Evolutionary conservation across 208 protist species (phyloP), one percentile per base, ranked within the genome.

Genomic region (Leptomonas seymouri): DNA sequence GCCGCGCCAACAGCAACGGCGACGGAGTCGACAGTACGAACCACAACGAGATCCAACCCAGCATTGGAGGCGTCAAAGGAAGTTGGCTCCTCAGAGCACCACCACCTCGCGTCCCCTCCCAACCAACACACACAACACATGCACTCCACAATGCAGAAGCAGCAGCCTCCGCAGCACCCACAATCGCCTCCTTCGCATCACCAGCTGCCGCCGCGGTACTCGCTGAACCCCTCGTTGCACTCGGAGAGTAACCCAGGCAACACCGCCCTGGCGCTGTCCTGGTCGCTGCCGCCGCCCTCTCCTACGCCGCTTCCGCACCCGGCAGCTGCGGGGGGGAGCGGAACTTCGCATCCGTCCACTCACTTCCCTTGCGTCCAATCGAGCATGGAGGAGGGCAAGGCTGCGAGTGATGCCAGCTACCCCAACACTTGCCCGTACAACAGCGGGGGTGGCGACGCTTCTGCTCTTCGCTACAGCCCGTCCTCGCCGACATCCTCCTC

Each of bases 271-370:
- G n/a, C 14, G 50, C 41, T 57, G 23, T n/a, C 34, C 34, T 65
- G 58, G 67, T 12, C 45, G 41, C 28, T 59, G 21, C 67, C 67
- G 25, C 67, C 59, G 42, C 67, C 67, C 20, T 66, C 34, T 3
- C 60, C 60, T 0, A 31, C 55, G 7, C 60, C 60, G 1, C 60
- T 46, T 9, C 60, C 60, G 21, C 68, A 58, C 20, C 60, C 68
- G 8, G 68, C 60, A 27, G 59, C 60, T 9, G 60, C 55, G 34
- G 9, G 9, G 34, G 34, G 56, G 34, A 14, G 6, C 34, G 28
- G 14, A 14, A 8, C 28, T 7, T 18, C 51, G 51, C 15, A 16
- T 39, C n/a, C n/a, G 15, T 21, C 49, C 23, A 11, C 21, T 28
- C 3, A 14, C 49, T 21, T 54, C 49, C 25, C 21, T 12, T 11